phyloP scores from a whole-genome alignment of 176 grass and related monocot genomes.

The Urochloa ruziziensis region DNA sequence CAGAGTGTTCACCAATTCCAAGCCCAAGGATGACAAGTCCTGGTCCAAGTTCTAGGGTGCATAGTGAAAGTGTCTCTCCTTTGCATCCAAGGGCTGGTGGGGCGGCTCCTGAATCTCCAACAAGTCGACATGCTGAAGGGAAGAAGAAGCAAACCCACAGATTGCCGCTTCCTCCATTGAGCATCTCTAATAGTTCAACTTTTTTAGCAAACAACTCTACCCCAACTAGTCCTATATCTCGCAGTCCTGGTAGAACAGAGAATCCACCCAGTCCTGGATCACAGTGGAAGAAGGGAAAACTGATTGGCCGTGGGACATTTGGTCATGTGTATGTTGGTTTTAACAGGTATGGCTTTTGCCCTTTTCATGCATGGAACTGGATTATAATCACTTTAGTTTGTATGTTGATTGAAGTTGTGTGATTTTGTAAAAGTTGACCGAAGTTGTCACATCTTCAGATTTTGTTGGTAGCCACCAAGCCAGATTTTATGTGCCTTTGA shows the following conservation, averaged over 20 bases:
- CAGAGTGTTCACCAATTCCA: slow-evolving; percentile 90
- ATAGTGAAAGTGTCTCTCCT: slow-evolving; percentile 89
- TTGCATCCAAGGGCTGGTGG: slow-evolving; percentile 90
- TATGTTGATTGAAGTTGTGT: slow-evolving; percentile 10
- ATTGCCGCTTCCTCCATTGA: slow-evolving; percentile 90
- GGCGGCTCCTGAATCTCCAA: slow-evolving; percentile 81
- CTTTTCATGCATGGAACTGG: slow-evolving; percentile 22
- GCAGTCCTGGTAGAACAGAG: slow-evolving; percentile 87
- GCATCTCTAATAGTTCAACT: slow-evolving; percentile 60
- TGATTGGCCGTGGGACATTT: slow-evolving; percentile 91
- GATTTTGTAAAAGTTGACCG: background rate
- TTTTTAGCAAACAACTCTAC: slow-evolving; percentile 79
- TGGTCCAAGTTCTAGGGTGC: slow-evolving; percentile 93
- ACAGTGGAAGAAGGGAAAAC: slow-evolving; percentile 98
- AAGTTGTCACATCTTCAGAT: background rate
- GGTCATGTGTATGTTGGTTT: slow-evolving; percentile 99
- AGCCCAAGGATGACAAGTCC: slow-evolving; percentile 96
- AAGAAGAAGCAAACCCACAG: slow-evolving; percentile 91
- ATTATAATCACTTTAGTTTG: slow-evolving; percentile 10
- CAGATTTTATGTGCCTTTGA: background rate
- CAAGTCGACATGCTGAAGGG: slow-evolving; percentile 61
- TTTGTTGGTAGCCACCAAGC: background rate
- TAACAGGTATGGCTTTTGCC: slow-evolving; percentile 76
- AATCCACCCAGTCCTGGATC: slow-evolving; percentile 88
- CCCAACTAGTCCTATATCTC: slow-evolving; percentile 69